Evolutionary conservation across 257 asterid species (phyloP), one percentile per base, ranked within the genome.

Genomic region (Sherardia arvensis): DNA sequence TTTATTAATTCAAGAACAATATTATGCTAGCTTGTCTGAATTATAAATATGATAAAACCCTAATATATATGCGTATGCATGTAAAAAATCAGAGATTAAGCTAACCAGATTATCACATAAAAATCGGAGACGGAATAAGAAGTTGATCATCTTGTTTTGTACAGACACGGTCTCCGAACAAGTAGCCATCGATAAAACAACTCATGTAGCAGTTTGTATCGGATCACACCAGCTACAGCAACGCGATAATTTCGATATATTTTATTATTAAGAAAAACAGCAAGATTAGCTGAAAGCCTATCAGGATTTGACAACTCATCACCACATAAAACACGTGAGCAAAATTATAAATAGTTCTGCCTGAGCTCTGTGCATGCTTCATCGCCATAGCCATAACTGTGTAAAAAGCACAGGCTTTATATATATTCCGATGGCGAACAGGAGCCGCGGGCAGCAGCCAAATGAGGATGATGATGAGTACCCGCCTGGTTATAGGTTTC

Each of bases 401-500:
- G n/a, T n/a, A n/a, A n/a, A n/a, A n/a, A n/a, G n/a, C n/a, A n/a
- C n/a, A n/a, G n/a, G n/a, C n/a, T 9, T 10, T 10, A 36, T 10
- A 36, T n/a, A 36, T 36, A 36, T 9, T 36, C 43, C 43, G 10
- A 40, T 40, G 48, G 48, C 48, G 17, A 48, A 18, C 21, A 47
- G 4, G 5, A 17, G 21, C 55, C 23, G 23, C 23, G 21, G 20
- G 20, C 7, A 4, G 55, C 55, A 48, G 23, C 23, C 23, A 48
- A 48, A 48, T 5, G 55, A 22, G 3, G 53, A 47, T 47, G 8
- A 47, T 47, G 1, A 9, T 33, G 18, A 45, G 0, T 48, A 5
- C 20, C 73, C 70, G 5, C 4, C 40, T 4, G 80, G 80, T 43
- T 70, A 27, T 59, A 57, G 66, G 43, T 75, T 71, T 64, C 3